phyloP scores from a whole-genome alignment of 768 basidiomycete species.

The Hericium rajendrae region DNA sequence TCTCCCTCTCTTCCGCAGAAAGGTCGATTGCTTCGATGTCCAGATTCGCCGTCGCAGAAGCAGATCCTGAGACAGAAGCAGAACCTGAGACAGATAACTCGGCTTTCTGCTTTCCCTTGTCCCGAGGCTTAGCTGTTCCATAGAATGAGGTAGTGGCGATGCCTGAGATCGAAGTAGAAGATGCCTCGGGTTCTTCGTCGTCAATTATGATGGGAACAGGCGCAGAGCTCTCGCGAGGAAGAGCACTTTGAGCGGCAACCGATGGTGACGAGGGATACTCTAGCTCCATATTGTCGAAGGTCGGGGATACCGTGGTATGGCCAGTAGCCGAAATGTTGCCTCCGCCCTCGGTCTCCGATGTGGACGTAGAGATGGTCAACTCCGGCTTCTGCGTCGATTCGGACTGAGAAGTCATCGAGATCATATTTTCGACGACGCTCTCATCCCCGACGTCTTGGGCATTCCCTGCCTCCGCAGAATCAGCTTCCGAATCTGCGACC shows the following conservation, averaged over 20 bases:
- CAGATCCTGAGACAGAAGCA: too few relatives aligned
- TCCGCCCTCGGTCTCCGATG: not conserved
- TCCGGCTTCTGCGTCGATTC: not conserved
- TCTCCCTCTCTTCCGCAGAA: too few relatives aligned
- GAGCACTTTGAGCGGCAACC: too few relatives aligned
- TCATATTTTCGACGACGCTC: slow-evolving; percentile 9
- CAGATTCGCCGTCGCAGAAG: too few relatives aligned
- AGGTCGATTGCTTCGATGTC: too few relatives aligned
- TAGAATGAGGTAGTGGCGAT: not conserved
- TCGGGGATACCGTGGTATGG: too few relatives aligned
- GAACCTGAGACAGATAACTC: too few relatives aligned
- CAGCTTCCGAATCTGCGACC: not conserved
- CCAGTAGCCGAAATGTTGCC: not conserved
- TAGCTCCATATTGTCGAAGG: not conserved
- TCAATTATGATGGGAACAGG: too few relatives aligned
- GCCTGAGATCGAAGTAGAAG: too few relatives aligned
- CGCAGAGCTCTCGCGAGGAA: too few relatives aligned
- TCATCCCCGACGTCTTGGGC: slow-evolving; percentile 12
- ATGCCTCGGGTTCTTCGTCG: too few relatives aligned
- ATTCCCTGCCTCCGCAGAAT: slow-evolving; percentile 3
- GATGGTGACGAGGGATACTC: not conserved
- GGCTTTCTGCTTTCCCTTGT: not conserved
- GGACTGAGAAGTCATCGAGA: not conserved
- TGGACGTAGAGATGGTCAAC: not conserved
- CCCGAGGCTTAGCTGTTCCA: not conserved